Evolutionary conservation across 306 rosid genomes (phyloP).

Genomic region (Sophora flavescens): DNA sequence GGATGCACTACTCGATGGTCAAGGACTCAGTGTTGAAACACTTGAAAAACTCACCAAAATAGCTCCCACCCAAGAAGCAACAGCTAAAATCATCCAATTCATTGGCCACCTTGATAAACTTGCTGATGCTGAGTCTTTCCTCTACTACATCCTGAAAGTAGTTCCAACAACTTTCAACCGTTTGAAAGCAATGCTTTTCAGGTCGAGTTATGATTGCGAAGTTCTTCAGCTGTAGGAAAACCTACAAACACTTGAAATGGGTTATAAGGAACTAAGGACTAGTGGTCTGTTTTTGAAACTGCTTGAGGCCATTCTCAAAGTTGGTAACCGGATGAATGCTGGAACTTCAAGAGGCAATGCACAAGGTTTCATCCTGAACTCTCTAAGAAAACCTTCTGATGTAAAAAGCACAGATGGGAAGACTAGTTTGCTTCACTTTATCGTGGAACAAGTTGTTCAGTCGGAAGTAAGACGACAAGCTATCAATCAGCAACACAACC

Average conservation of each 20-base stretch:
- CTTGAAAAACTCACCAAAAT: conserved; percentile 84
- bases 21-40: conserved; percentile 69
- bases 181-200: conserved; percentile 78
- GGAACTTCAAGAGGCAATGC: conserved; percentile 90
- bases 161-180: conserved; percentile 77
- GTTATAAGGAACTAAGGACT: conserved; percentile 72
- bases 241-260: conserved; percentile 66
- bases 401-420: conserved; percentile 83
- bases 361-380: conserved; percentile 75
- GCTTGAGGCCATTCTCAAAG: conserved; percentile 88
- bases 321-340: conserved; percentile 87
- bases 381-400: conserved; percentile 78
- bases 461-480: conserved; percentile 66
- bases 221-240: conserved; percentile 64
- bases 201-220: conserved; percentile 66
- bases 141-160: conserved; percentile 68
- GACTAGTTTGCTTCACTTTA: conserved; percentile 76
- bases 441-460: conserved; percentile 82
- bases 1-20: conserved; percentile 73
- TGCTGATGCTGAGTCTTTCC: conserved; percentile 83
- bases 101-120: conserved; percentile 68
- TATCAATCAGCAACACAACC: conserved; percentile 44
- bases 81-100: conserved; percentile 65
- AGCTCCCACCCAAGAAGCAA: conserved; percentile 77
- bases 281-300: conserved; percentile 74